Evolutionary conservation across 306 rosid species (phyloP), one percentile per base, ranked within the genome.

Genomic region (Phaseolus lunatus): DNA sequence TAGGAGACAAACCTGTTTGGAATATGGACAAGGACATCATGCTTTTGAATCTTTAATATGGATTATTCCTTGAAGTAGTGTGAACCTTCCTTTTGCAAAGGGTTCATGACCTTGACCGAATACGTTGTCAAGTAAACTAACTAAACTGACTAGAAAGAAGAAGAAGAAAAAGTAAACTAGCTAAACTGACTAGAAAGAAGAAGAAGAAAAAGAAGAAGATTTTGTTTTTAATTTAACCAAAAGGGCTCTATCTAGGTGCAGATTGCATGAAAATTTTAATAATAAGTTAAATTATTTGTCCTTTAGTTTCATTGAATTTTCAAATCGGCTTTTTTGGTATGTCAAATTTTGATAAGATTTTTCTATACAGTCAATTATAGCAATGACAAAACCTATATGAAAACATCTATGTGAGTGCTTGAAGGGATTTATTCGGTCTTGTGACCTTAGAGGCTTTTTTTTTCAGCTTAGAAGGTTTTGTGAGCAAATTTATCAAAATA

Each of bases 31-130:
- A 27, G 24, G 70, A 31, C 57, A 41, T 4, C 26, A 29, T 19
- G 45, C 47, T 50, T 57, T 57, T 72, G 49, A 64, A 69, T 23
- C 57, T 63, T 75, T 24, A 62, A 67, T 18, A 48, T 58, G 70
- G 52, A 69, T 57, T 57, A 16, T 31, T 65, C 70, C 26, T 63
- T 61, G 22, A 2, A 5, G 5, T 61, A 29, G 13, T 61, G 10
- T 7, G 43, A 15, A 6, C 31, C 13, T 27, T 59, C 66, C 65
- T 58, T 59, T 61, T 61, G 67, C 20, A 27, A 27, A 29, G 43
- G 3, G 39, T 19, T 9, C 14, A 56, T 24, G 64, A 24, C 10
- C 4, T 59, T 14, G 41, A 56, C 10, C 16, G 7, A 6, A 11
- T 56, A 31, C 23, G 31, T 62, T 62, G 23, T 7, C 44, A 9